A percentile compares a stretch with the other conserved stretches of the same genome.
Conservation (phyloP, 169 alveolate species). For the Cyclospora cayetanensis region DNA sequence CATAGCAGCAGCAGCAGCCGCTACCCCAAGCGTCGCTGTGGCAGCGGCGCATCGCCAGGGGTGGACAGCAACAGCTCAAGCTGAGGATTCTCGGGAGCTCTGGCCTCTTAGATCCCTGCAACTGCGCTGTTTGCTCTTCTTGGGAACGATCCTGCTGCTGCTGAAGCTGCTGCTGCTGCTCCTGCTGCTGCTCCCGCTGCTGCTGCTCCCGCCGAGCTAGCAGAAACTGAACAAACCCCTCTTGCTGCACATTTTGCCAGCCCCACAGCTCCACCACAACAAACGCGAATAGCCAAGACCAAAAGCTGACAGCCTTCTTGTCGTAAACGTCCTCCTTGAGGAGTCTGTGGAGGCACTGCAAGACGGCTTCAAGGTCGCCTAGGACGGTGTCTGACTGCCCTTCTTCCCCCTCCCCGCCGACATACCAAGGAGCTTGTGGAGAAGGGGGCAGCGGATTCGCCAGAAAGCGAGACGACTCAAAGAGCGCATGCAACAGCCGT, state of each 20-base stretch:
- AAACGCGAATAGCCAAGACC: constrained; percentile 2
- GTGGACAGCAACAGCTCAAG: constrained; percentile 37
- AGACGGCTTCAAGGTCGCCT: not conserved
- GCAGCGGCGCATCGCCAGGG: constrained; percentile 9
- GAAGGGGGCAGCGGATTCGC: constrained; percentile 16
- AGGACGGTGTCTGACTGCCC: not conserved
- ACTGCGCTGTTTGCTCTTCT: too few relatives aligned
- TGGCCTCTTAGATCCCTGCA: not conserved
- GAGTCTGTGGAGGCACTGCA: not conserved
- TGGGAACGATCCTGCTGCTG: not conserved
- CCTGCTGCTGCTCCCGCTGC: constrained; percentile 15
- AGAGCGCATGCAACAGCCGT: not conserved
- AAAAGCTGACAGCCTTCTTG: not conserved
- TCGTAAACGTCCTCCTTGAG: not conserved
- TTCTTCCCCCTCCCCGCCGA: not conserved
- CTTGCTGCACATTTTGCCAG: constrained; percentile 32
- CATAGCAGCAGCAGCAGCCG: constrained; percentile 16
- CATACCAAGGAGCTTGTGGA: not conserved
- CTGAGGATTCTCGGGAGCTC: not conserved
- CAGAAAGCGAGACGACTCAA: constrained; percentile 18
- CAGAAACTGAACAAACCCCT: constrained; percentile 4
- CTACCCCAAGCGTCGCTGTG: constrained; percentile 33
- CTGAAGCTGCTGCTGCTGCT: constrained; percentile 27
- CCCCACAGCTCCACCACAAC: not conserved
- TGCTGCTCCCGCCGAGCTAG: constrained; percentile 3